Base-by-base conservation (phyloP, 441 rosid genomes). In the Sinapis alba region DNA sequence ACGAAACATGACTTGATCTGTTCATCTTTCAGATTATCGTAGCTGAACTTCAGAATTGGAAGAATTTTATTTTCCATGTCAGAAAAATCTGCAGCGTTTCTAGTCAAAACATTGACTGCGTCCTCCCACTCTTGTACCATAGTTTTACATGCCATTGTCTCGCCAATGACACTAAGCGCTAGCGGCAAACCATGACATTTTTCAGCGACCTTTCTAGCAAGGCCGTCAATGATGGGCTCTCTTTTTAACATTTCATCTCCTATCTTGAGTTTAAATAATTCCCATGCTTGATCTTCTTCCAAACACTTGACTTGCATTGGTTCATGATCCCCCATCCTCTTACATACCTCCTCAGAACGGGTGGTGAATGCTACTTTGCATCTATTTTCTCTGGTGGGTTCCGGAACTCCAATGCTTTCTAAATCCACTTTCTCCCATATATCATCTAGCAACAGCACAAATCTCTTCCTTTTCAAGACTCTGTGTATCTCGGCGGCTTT, bases 1-100 rank as follows among this genome's bases (percentile, higher is more conserved):
- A 83, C 4, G 20, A 84, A 76, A 51, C 88, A 83, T 0, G 47
- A 61, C 47, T n/a, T 67, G 10, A 28, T 7, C 10, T 6, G 15
- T 3, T 82, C 68, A 43, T 56, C 41, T 0, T 21, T 21, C 64
- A 83, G 62, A 13, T 26, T 32, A 1, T 82, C 78, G 5, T 81
- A 86, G 41, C 86, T 76, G 15, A 47, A 77, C 66, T 78, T 78
- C 7, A 84, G 51, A 7, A 69, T 28, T 7, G 61, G 58, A 63
- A 68, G 79, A 26, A 77, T 76, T 2, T 53, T 26, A 27, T 76
- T 19, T 21, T 12, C 63, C 68, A 79, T 69, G 43, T 30, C 65
- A 15, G 41, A 3, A 60, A 60, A 60, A 0, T 28, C 20, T n/a
- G 13, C 3, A 15, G 64, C 64, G 7, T 19, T 1, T 15, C 64